A percentile compares a stretch with the other conserved stretches of the same genome.
Conservation (phyloP, 2,329 filamentous ascomycete genomes). For the Ampelomyces quisqualis region DNA sequence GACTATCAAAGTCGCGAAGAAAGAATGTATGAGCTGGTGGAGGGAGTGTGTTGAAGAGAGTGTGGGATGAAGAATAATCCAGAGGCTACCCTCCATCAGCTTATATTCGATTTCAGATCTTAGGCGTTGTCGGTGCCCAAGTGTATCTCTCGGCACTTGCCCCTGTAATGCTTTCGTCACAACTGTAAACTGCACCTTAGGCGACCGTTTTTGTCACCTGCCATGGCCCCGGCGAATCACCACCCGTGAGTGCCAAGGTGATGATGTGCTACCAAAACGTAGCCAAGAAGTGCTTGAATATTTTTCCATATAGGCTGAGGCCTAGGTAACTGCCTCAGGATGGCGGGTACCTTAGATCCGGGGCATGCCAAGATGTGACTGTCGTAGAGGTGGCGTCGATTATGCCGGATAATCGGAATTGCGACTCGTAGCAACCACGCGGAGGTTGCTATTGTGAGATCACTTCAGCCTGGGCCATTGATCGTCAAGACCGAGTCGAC, state of each 20-base stretch:
- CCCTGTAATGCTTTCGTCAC: slow-evolving; percentile 15
- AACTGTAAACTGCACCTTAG: slow-evolving; percentile 3
- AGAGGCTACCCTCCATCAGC: slow-evolving; percentile 20
- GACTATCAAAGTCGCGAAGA: slow-evolving; percentile 42
- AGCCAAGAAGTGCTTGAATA: slow-evolving; percentile 33
- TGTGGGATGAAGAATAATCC: slow-evolving; percentile 22
- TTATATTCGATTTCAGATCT: slow-evolving; percentile 26
- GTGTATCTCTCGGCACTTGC: slow-evolving; percentile 12
- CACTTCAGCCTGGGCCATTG: no score
- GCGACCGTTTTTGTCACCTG: slow-evolving; percentile 16
- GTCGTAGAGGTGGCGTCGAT: slow-evolving; percentile 8
- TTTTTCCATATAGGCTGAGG: slow-evolving; percentile 19
- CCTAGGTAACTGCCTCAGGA: slow-evolving; percentile 16
- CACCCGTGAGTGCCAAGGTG: slow-evolving; percentile 31
- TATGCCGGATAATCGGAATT: slow-evolving; percentile 8
- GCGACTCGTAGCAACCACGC: no score
- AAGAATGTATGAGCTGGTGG: slow-evolving; percentile 29
- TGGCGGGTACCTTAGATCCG: slow-evolving; percentile 23
- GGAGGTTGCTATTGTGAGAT: no score
- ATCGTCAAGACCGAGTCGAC: no score
- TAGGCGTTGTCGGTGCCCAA: neutral
- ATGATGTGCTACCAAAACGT: slow-evolving; percentile 23
- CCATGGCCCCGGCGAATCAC: slow-evolving; percentile 15
- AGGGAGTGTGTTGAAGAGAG: slow-evolving; percentile 21
- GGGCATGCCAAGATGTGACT: slow-evolving; percentile 16